phyloP scores from a whole-genome alignment of 106 monocot genomes.

The Dendrobium nobile region DNA sequence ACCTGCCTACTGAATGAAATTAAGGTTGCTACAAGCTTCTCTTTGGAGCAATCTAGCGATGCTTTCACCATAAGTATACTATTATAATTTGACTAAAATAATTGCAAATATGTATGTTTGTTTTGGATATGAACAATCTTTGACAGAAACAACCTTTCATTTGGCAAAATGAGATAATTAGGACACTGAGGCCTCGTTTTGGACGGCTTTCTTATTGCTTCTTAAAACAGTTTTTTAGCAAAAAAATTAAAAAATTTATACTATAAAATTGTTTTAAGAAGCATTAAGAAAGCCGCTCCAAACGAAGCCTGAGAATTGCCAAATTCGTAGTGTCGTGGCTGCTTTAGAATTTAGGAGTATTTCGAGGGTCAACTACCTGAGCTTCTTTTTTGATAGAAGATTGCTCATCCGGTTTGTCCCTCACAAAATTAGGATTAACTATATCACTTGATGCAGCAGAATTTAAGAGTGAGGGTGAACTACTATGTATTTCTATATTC shows the following conservation, averaged over 20 bases:
- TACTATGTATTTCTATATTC: too few relatives aligned
- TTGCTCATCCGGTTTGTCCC: neutral
- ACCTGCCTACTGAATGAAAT: slow-evolving; percentile 72
- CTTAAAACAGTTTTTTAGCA: too few relatives aligned
- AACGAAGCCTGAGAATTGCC: slow-evolving; percentile 39
- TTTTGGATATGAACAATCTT: slow-evolving; percentile 35
- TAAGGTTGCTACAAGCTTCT: slow-evolving; percentile 49
- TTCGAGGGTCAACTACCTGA: slow-evolving; percentile 4
- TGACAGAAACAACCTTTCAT: slow-evolving; percentile 13
- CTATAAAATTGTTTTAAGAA: too few relatives aligned
- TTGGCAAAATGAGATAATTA: slow-evolving; percentile 39
- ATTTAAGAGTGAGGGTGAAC: too few relatives aligned
- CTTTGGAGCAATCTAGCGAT: slow-evolving; percentile 53
- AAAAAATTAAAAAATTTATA: too few relatives aligned
- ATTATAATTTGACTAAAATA: slow-evolving; percentile 35
- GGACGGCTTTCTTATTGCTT: too few relatives aligned
- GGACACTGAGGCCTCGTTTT: slow-evolving; percentile 22
- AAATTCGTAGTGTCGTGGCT: slow-evolving; percentile 95
- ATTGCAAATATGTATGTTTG: slow-evolving; percentile 49
- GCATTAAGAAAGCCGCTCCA: too few relatives aligned
- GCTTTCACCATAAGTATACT: slow-evolving; percentile 53
- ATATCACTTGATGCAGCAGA: slow-evolving; percentile 1
- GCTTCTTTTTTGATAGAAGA: neutral
- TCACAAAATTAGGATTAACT: neutral
- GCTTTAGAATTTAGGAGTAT: slow-evolving; percentile 52